phyloP scores from a whole-genome alignment of 2,329 filamentous ascomycete genomes.

The Aureobasidium sp. region DNA sequence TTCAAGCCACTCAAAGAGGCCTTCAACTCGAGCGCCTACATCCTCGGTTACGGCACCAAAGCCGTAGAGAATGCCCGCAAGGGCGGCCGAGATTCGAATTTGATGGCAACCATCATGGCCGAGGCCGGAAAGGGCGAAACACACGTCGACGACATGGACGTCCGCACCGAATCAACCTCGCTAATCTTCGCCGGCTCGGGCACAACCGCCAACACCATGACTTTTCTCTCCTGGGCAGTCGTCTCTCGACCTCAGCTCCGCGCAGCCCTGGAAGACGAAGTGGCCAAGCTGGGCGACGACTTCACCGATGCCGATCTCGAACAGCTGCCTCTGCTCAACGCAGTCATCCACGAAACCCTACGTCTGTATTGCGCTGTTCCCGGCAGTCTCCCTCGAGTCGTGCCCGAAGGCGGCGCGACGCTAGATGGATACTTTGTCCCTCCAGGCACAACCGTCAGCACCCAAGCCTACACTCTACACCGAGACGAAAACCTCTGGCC shows the following conservation, averaged over 20 bases:
- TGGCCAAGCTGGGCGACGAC: constrained; percentile 9
- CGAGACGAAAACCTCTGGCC: constrained; percentile 25
- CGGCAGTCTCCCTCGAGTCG: constrained; percentile 29
- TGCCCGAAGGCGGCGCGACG: constrained; percentile 29
- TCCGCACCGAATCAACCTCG: constrained; percentile 22
- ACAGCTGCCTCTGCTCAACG: constrained; percentile 28
- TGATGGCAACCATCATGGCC: constrained; percentile 21
- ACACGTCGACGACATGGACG: constrained; percentile 19
- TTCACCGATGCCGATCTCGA: constrained; percentile 26
- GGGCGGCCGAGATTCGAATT: constrained; percentile 16
- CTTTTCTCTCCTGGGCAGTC: constrained; percentile 18
- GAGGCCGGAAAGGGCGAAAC: constrained; percentile 20
- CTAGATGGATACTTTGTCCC: constrained; percentile 33
- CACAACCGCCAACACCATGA: constrained; percentile 21
- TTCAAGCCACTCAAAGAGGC: constrained; percentile 17
- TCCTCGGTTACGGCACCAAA: constrained; percentile 20
- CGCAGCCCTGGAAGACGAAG: constrained; percentile 18
- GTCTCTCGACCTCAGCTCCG: constrained; percentile 15
- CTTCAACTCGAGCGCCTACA: constrained; percentile 19
- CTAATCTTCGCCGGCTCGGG: constrained; percentile 25
- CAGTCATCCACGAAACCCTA: constrained; percentile 34
- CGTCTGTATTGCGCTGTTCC: constrained; percentile 33
- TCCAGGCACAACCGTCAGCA: constrained; percentile 30
- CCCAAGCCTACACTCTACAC: constrained; percentile 35
- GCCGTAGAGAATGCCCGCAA: constrained; percentile 18